Evolutionary conservation across 2,329 filamentous ascomycete genomes (phyloP), one percentile per base, ranked within the genome.

Genomic region (Monosporascus sp.): DNA sequence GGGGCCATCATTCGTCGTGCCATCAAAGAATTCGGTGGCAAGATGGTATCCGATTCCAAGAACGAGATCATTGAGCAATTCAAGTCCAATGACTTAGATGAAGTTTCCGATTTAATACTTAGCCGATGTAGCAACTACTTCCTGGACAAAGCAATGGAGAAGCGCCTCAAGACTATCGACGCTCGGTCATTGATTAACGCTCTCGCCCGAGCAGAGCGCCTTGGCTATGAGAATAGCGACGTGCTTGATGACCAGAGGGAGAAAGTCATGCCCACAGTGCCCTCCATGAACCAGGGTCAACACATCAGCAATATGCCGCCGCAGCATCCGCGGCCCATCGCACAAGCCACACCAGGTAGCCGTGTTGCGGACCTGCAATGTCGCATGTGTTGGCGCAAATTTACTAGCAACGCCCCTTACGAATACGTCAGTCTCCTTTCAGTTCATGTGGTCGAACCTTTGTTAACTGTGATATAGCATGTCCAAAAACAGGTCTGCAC

Each of bases 101-200:
- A 72, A 2, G 60, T 81, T 17, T 68, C 71, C 3, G 67, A 75
- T 26, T 34, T 61, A 1, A 72, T 84, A 27, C 64, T 83, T 6
- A 57, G 66, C 48, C 78, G 74, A 50, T 75, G 73, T 16, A 79
- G 78, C 57, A 66, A 76, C 34, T 53, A 58, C 1, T 82, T 84
- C 51, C 71, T 84, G 2, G 81, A 83, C 61, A 74, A 70, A 51
- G 79, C 75, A 3, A 62, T 84, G n/a, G 75, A 77, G 19, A 70
- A 66, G 51, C 77, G 81, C 0, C 69, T 84, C 3, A 71, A 73
- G 46, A 81, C 78, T 2, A 83, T 84, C 50, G 73, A 75, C 9
- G 80, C 79, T 1, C 74, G 78, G 26, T 73, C 76, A 16, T 72
- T 84, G 3, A 77, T 84, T 51, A 83, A 83, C 53, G 78, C 80